Evolutionary conservation across 352 stramenopile species (phyloP).

Genomic region (Hyphochytrium catenoides): DNA sequence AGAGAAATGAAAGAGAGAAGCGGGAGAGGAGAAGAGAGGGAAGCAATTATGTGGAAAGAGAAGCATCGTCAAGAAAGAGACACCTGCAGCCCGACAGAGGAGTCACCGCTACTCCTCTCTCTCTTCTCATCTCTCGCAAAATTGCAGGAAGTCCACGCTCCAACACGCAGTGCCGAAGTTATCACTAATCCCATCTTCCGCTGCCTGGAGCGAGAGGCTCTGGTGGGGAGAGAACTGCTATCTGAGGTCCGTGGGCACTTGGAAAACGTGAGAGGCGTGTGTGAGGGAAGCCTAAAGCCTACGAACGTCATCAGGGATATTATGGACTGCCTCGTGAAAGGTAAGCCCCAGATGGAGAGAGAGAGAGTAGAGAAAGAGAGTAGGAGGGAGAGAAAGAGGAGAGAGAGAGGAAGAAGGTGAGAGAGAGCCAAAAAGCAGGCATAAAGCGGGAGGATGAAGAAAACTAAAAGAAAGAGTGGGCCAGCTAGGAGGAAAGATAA

Average conservation of each 20-base stretch:
- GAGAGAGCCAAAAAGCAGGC: too few relatives aligned
- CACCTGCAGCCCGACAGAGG: constrained; percentile 21
- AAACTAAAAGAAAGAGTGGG: too few relatives aligned
- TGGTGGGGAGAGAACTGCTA: constrained; percentile 37
- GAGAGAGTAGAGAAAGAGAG: neutral
- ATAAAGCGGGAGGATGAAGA: too few relatives aligned
- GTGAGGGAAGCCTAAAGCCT: constrained; percentile 48
- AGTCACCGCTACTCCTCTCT: constrained; percentile 46
- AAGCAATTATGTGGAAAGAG: constrained; percentile 36
- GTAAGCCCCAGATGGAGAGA: constrained; percentile 13
- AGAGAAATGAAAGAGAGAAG: constrained; percentile 17
- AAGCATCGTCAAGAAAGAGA: constrained; percentile 13
- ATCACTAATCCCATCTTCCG: constrained; percentile 70
- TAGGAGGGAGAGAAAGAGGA: neutral
- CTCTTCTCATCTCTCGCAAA: constrained; percentile 28
- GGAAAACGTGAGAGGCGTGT: constrained; percentile 34
- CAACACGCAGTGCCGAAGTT: constrained; percentile 21
- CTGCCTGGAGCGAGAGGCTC: constrained; percentile 64
- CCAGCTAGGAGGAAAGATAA: too few relatives aligned
- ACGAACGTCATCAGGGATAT: constrained; percentile 58
- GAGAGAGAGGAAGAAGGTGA: neutral
- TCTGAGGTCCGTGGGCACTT: constrained; percentile 34
- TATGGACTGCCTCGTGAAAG: constrained; percentile 40
- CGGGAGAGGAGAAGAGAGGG: constrained; percentile 20
- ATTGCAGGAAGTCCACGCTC: constrained; percentile 21